Conservation (phyloP, 2,329 filamentous ascomycete genomes). For the Tolypocladium paradoxum region DNA sequence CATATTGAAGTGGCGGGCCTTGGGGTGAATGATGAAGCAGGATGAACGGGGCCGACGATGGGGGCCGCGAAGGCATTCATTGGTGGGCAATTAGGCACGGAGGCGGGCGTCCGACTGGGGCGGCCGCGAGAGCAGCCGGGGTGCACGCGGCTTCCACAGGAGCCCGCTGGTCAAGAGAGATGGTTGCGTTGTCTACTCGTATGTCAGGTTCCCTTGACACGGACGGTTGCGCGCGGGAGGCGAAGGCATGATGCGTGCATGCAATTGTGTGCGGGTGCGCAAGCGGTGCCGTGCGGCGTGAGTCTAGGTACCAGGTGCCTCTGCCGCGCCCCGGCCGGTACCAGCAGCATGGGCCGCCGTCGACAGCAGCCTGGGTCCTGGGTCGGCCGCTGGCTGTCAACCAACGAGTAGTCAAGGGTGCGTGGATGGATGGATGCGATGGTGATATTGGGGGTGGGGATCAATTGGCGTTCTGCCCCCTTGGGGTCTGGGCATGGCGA, state of each 20-base stretch:
- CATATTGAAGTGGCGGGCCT: neutral
- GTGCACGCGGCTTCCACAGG: too few species aligned
- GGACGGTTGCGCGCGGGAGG: neutral
- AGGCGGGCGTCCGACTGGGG: neutral
- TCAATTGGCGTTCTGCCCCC: neutral
- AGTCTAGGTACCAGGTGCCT: neutral
- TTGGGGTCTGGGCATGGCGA: neutral
- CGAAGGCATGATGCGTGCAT: neutral
- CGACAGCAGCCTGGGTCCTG: too few species aligned
- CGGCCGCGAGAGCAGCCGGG: neutral
- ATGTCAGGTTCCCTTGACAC: neutral
- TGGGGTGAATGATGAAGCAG: neutral
- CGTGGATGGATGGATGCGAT: neutral
- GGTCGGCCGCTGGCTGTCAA: too few species aligned
- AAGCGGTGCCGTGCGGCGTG: neutral
- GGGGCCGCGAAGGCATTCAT: too few species aligned
- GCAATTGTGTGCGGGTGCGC: neutral
- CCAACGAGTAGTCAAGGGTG: neutral
- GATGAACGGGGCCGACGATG: neutral
- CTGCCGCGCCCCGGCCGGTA: neutral
- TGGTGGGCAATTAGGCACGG: neutral
- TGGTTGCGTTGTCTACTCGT: neutral
- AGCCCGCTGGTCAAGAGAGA: neutral
- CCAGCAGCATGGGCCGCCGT: neutral
- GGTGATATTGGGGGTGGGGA: neutral